Evolutionary conservation across 106 monocot genomes (phyloP), one percentile per base, ranked within the genome.

Genomic region (Dendrobium officinale): DNA sequence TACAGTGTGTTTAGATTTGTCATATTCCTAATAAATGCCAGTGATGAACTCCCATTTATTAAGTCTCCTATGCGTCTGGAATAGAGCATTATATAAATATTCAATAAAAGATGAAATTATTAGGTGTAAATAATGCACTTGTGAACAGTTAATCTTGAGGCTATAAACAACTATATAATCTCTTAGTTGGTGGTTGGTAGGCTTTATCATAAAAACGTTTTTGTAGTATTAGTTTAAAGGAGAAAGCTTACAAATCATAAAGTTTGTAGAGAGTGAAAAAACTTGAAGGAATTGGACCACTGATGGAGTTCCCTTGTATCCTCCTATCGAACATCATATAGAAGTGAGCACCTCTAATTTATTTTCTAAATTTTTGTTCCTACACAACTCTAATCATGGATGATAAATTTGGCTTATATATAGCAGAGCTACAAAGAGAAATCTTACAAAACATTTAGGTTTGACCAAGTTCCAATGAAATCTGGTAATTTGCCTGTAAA

Each of bases 401-500:
- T 6, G 9, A 9, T 45, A 45, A 9, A 6, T 7, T 45, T 45
- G 45, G 9, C 45, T 45, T 9, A 7, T 37, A 2, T 37, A 48
- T 48, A 37, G 37, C 37, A 45, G 51, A 15, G 51, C 51, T 51
- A 3, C 22, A 40, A 37, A 59, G 29, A 11, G 16, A 37, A 73
- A 80, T 75, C 93, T 90, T 87, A 96, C 96, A 96, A 78, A 54
- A 13, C 16, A 0, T 1, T 82, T n/a, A 96, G 76, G 43, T 84
- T 88, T 80, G 85, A 83, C 82, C 72, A 91, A 64, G 47, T 82
- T 18, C 88, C 91, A 81, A 93, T 47, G 79, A 82, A 93, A 42
- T 92, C 91, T 20, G 96, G 96, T 80, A 96, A 86, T 84, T 55
- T 90, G 22, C 96, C 96, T 10, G 87, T 82, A 78, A 96, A 93